phyloP scores from a whole-genome alignment of 202 grass and related monocot species.

The Zizania palustris region DNA sequence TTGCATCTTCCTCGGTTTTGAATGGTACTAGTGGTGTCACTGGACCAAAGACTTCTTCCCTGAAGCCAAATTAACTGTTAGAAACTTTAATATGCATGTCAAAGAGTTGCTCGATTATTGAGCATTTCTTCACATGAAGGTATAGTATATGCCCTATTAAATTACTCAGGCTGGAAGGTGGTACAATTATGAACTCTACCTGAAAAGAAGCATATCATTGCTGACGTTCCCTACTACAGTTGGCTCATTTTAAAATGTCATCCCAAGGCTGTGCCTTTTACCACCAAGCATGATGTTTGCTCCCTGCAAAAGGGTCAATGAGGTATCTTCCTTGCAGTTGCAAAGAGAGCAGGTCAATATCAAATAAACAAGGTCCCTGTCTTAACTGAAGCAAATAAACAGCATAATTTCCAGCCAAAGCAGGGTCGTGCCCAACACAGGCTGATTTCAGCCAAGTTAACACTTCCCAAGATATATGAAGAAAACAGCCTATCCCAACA shows the following conservation, averaged over 20 bases:
- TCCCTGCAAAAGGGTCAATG: conserved; percentile 62
- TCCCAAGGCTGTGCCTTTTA: conserved; percentile 89
- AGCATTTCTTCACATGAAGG: conserved; percentile 31
- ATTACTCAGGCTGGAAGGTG: not conserved
- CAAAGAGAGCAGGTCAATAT: not conserved
- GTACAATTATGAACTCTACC: conserved; percentile 51
- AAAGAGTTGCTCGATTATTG: conserved; percentile 19
- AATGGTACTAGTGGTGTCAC: conserved; percentile 94
- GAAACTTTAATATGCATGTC: conserved; percentile 10
- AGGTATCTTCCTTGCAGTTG: conserved; percentile 32
- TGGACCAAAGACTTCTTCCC: conserved; percentile 96
- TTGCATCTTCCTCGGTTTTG: conserved; percentile 97
- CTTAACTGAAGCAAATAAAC: conserved; percentile 11
- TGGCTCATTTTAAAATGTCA: conserved; percentile 94
- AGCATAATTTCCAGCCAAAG: not conserved
- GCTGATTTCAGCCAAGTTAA: not conserved
- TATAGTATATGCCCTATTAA: conserved; percentile 35
- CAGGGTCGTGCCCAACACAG: not conserved
- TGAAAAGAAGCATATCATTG: conserved; percentile 85
- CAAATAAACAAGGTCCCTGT: conserved; percentile 21
- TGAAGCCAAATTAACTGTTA: conserved; percentile 52
- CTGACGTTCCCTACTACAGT: conserved; percentile 87
- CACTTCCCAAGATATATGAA: not conserved
- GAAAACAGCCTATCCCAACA: not conserved
- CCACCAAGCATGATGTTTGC: conserved; percentile 83